Percentiles rank a stretch among this genome's conserved stretches.
Evolutionary conservation across 306 rosid genomes (phyloP).

Genomic region (Prunus mume): DNA sequence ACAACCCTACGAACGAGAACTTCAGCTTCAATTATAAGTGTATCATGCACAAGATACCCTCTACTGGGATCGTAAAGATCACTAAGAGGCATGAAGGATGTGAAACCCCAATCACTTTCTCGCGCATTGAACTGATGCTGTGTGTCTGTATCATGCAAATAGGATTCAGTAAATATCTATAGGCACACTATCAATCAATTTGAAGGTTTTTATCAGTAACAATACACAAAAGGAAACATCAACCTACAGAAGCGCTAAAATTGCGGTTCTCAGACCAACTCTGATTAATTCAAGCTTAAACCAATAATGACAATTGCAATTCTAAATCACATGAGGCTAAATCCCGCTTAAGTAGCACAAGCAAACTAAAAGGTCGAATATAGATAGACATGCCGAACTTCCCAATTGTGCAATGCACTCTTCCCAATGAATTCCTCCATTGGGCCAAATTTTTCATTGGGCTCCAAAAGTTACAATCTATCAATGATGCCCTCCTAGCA

Average conservation of each 20-base stretch:
- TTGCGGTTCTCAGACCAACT: not conserved
- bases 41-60: constrained; percentile 78
- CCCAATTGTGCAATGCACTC: not conserved
- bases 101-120: constrained; percentile 97
- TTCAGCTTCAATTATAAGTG: constrained; percentile 74
- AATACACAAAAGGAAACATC: not conserved
- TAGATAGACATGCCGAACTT: not conserved
- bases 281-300: not conserved
- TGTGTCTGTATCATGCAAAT: constrained; percentile 54
- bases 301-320: not conserved
- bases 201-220: not conserved
- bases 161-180: constrained; percentile 1
- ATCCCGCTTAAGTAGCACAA: not conserved
- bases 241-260: not conserved
- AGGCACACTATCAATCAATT: not conserved
- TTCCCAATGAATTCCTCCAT: not conserved
- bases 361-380: not conserved
- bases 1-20: constrained; percentile 80
- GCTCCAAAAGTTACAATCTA: not conserved
- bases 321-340: not conserved
- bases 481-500: not conserved
- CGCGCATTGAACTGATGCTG: constrained; percentile 88
- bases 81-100: constrained; percentile 87
- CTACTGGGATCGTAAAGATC: constrained; percentile 77
- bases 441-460: not conserved